phyloP scores from a whole-genome alignment of 2,329 filamentous ascomycete species.

The Fusarium anthophilum region DNA sequence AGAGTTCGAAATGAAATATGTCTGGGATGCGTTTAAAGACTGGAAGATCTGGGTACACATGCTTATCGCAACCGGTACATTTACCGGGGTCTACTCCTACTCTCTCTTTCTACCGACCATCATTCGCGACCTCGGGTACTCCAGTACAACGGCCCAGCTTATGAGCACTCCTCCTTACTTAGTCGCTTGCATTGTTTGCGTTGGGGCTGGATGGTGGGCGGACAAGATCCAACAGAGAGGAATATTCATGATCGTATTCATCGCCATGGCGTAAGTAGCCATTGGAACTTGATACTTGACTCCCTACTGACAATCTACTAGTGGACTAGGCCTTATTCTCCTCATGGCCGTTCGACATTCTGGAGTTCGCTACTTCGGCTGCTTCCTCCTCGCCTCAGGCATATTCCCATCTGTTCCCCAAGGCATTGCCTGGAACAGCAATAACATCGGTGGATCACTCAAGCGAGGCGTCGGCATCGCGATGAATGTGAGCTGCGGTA shows the following conservation, averaged over 20 bases:
- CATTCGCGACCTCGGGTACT: background rate
- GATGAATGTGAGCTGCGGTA: background rate
- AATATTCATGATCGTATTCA: background rate
- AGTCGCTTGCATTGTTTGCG: background rate
- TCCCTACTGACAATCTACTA: background rate
- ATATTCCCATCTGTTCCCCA: background rate
- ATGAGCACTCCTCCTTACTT: background rate
- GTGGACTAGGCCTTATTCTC: background rate
- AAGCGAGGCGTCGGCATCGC: background rate
- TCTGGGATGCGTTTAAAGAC: slow-evolving; percentile 63
- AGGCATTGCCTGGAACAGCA: background rate
- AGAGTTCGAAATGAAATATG: slow-evolving; percentile 63
- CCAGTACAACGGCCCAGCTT: background rate
- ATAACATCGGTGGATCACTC: background rate
- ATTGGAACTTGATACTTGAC: background rate
- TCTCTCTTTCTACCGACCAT: slow-evolving; percentile 3
- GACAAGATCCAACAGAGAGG: background rate
- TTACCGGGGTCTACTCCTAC: background rate
- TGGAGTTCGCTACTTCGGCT: background rate
- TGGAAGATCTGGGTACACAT: slow-evolving; percentile 54
- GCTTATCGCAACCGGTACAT: background rate
- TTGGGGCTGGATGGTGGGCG: background rate
- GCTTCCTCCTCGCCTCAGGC: background rate
- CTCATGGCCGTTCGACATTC: background rate
- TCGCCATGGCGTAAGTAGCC: background rate